Conservation (phyloP, 2,329 filamentous ascomycete genomes). For the Dryadomyces sulphureus region DNA sequence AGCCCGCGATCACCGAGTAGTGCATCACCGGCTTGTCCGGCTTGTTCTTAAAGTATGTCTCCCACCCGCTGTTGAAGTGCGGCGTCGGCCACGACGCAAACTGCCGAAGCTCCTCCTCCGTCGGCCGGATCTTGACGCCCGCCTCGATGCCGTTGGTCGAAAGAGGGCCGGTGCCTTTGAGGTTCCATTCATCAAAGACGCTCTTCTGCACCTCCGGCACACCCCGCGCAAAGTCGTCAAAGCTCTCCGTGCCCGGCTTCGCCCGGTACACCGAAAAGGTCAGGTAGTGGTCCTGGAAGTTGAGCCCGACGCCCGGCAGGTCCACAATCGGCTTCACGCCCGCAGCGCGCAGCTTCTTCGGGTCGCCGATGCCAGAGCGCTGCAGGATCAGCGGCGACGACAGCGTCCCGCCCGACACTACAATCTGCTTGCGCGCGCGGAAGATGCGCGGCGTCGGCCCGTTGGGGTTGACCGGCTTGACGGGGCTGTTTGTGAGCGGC, state of each 20-base stretch:
- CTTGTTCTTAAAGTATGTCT: conserved; percentile 72
- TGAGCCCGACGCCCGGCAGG: conserved; percentile 58
- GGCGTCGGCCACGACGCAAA: conserved; percentile 62
- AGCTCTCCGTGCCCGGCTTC: conserved; percentile 61
- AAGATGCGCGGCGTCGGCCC: conserved; percentile 39
- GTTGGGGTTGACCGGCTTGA: conserved; percentile 35
- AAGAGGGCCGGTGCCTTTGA: conserved; percentile 64
- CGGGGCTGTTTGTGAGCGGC: conserved; percentile 22
- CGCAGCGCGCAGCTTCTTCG: conserved; percentile 52
- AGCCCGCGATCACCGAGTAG: conserved; percentile 60
- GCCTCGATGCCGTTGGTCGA: conserved; percentile 70
- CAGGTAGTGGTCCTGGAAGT: conserved; percentile 66
- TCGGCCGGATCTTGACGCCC: conserved; percentile 64
- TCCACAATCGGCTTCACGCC: conserved; percentile 57
- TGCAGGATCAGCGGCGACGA: conserved; percentile 64
- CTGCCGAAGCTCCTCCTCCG: conserved; percentile 47
- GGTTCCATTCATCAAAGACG: conserved; percentile 65
- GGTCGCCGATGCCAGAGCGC: conserved; percentile 59
- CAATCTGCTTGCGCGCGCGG: conserved; percentile 57
- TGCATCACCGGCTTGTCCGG: conserved; percentile 81
- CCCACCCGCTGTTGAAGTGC: conserved; percentile 62
- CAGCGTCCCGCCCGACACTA: conserved; percentile 57
- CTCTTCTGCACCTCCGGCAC: conserved; percentile 57
- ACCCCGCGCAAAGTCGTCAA: conserved; percentile 67
- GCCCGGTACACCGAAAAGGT: conserved; percentile 58